Conservation (phyloP, 2,329 filamentous ascomycete species). For the Alternaria longipes region DNA sequence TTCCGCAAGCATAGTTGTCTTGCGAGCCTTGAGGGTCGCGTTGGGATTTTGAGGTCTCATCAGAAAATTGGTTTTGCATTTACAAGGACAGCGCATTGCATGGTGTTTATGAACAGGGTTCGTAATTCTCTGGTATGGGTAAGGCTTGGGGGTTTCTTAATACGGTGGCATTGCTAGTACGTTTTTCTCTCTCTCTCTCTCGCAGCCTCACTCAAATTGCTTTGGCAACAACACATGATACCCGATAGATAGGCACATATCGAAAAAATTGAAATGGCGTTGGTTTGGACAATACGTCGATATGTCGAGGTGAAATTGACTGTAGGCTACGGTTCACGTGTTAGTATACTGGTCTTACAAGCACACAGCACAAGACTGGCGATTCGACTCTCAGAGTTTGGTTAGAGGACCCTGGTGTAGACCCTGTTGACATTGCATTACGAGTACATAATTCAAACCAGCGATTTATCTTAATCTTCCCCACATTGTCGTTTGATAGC, state of each 20-base stretch:
- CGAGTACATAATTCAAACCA: background rate
- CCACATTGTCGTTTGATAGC: background rate
- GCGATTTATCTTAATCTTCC: background rate
- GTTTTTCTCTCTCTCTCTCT: background rate
- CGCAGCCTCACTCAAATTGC: conserved; percentile 3
- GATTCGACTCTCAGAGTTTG: background rate
- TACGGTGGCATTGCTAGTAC: background rate
- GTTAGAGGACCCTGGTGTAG: background rate
- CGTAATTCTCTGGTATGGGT: background rate
- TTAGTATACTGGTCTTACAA: too few relatives aligned
- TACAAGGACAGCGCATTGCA: background rate
- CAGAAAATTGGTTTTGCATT: background rate
- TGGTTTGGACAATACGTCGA: background rate
- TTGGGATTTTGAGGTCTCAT: background rate
- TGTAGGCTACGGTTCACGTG: too few relatives aligned
- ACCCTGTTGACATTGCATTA: background rate
- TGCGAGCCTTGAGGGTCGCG: background rate
- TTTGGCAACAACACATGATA: conserved; percentile 15
- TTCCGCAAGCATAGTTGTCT: conserved; percentile 60
- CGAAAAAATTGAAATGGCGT: conserved; percentile 10
- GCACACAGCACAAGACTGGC: too few relatives aligned
- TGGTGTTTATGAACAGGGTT: background rate
- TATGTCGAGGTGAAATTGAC: background rate
- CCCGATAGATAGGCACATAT: conserved; percentile 16
- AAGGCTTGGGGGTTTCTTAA: background rate